phyloP scores from a whole-genome alignment of 345 rosid species.

The Clausena lansium region DNA sequence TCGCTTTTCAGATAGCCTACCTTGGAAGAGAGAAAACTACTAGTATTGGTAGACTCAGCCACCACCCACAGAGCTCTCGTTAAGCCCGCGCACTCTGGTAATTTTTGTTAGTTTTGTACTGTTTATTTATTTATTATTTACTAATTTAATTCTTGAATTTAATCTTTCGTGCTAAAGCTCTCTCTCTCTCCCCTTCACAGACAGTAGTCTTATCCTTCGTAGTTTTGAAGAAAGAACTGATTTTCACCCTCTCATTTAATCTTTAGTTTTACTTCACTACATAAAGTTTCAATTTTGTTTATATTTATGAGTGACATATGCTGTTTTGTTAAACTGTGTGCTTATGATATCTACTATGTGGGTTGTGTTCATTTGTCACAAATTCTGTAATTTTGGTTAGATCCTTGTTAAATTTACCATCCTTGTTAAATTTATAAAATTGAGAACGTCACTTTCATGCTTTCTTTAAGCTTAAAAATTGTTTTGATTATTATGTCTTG shows the following conservation, averaged over 20 bases:
- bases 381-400: constrained; percentile 21
- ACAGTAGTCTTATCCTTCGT: constrained; percentile 1
- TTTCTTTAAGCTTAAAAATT: not conserved
- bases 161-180: constrained; percentile 1
- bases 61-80: no score
- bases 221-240: constrained; percentile 19
- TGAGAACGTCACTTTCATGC: not conserved
- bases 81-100: no score
- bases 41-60: no score
- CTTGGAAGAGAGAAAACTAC: no score
- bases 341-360: constrained; percentile 30
- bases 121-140: no score
- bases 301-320: not conserved
- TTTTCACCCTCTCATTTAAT: constrained; percentile 13
- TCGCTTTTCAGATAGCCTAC: no score
- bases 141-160: not conserved
- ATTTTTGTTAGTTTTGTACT: no score
- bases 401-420: constrained; percentile 27
- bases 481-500: not conserved
- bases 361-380: constrained; percentile 17
- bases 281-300: constrained; percentile 12
- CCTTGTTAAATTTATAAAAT: not conserved
- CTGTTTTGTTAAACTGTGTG: not conserved
- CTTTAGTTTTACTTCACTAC: constrained; percentile 18
- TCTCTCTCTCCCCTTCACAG: not conserved